These are phyloP conservation scores for Brasilioporus rufonigricans DNA, from an alignment of 768 basidiomycete genomes.

Conservation along the genomic window DNA sequence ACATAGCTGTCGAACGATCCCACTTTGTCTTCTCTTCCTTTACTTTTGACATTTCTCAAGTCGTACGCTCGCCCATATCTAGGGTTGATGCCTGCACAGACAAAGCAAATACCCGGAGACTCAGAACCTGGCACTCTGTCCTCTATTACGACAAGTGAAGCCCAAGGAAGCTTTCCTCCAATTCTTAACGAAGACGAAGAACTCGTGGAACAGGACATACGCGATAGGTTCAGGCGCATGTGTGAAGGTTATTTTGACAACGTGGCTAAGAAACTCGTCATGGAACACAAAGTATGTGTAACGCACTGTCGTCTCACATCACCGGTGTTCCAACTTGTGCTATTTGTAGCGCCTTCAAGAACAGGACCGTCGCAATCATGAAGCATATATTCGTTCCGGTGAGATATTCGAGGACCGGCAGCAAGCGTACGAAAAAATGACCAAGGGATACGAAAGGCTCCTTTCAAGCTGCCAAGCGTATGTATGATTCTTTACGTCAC, in stretches of 20 bases:
- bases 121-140: constrained; percentile 59
- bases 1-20: constrained; percentile 85
- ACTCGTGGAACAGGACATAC: constrained; percentile 80
- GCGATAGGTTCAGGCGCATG: constrained; percentile 88
- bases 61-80: constrained; percentile 87
- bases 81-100: constrained; percentile 58
- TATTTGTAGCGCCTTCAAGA: constrained; percentile 82
- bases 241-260: constrained; percentile 92
- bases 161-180: constrained; percentile 40
- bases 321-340: background rate
- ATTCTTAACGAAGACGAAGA: constrained; percentile 58
- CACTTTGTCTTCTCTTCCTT: constrained; percentile 79
- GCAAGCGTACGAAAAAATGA: constrained; percentile 99
- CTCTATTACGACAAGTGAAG: constrained; percentile 30
- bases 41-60: constrained; percentile 91
- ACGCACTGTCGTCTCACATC: background rate
- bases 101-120: constrained; percentile 58
- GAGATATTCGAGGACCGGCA: constrained; percentile 99
- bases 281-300: constrained; percentile 78
- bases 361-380: constrained; percentile 94
- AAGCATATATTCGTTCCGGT: constrained; percentile 98
- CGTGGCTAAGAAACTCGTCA: constrained; percentile 86
- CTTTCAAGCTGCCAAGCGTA: constrained; percentile 86
- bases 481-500: constrained; percentile 24
- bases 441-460: constrained; percentile 90